A percentile compares a stretch with the other conserved stretches of the same genome.
These are phyloP conservation scores for Talinum fruticosum DNA, from an alignment of 148 eudicot genomes.

Conservation along the genomic window DNA sequence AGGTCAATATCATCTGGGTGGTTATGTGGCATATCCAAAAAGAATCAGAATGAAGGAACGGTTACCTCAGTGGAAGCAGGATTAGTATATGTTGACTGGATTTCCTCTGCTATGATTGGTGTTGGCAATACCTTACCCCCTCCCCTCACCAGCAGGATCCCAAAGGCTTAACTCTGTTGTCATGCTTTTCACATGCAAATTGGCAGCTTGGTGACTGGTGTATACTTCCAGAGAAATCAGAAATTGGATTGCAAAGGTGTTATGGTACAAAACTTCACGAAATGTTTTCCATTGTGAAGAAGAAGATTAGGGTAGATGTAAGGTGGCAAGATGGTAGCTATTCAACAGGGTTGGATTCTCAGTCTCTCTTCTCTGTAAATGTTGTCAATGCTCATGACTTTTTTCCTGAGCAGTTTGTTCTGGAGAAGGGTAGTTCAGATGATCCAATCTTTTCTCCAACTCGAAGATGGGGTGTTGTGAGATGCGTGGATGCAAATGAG, in stretches of 20 bases:
- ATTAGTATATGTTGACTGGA: constrained; percentile 70
- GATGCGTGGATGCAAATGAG: constrained; percentile 66
- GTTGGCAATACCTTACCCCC: constrained; percentile 25
- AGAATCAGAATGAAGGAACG: constrained; percentile 57
- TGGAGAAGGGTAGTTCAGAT: constrained; percentile 59
- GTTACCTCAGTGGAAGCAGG: constrained; percentile 72
- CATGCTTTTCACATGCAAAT: constrained; percentile 57
- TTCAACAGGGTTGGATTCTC: constrained; percentile 64
- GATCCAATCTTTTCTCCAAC: constrained; percentile 31
- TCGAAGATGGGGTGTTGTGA: constrained; percentile 78
- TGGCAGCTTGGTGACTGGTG: constrained; percentile 99
- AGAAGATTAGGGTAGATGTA: constrained; percentile 68
- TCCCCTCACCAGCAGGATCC: constrained; percentile 54
- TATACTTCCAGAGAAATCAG: constrained; percentile 36
- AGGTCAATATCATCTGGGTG: constrained; percentile 54
- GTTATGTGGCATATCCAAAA: constrained; percentile 63
- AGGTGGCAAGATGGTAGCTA: constrained; percentile 88
- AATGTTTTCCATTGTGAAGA: constrained; percentile 58
- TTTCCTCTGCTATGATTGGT: constrained; percentile 49
- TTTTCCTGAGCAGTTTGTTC: constrained; percentile 70
- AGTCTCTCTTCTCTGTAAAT: constrained; percentile 50
- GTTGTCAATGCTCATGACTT: constrained; percentile 78
- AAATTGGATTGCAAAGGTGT: constrained; percentile 17
- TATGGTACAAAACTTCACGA: constrained; percentile 35
- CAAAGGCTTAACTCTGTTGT: constrained; percentile 51